Evolutionary conservation across 352 stramenopile species (phyloP), one percentile per base, ranked within the genome.

Genomic region (Phytophthora ramorum): DNA sequence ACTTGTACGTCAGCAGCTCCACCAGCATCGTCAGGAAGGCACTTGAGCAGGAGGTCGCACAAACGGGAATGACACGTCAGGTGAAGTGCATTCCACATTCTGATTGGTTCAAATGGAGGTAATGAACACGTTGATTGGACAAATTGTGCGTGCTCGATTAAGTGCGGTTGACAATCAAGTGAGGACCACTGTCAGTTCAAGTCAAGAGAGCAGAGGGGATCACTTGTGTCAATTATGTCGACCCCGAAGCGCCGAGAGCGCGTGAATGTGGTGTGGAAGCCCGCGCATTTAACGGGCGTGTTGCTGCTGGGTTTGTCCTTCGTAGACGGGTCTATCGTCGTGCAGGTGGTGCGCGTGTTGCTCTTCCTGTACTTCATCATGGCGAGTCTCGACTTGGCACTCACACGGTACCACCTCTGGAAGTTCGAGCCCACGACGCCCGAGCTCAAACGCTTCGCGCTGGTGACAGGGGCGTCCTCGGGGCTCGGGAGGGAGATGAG

Each of bases 401-500:
- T 93, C 40, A 75, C 78, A 14, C 79, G 81, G 1, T 93, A 93
- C 69, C 85, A 93, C 59, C 54, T 81, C 14, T 91, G 85, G 83
- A 63, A 26, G 6, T 89, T 90, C 58, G 57, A 86, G 68, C 67
- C 80, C 4, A 75, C 83, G 44, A 60, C 51, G 16, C 83, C 83
- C 13, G 62, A 81, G 59, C 66, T 73, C 20, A 83, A 89, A 62
- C 78, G 71, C 12, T 93, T 79, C 40, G 85, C 79, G 17, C 50
- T 96, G 30, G 66, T 96, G 35, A 96, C 87, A 0, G 90, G 90
- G 17, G 89, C 90, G 7, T 86, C 85, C 0, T 75, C 74, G 0
- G 90, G 90, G 0, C 73, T 97, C 19, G 90, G 90, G 1, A 66
- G 73, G 13, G 89, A 93, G 61, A 92, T 92, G 66, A 86, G 87